Base-by-base conservation (phyloP, 2,329 filamentous ascomycete genomes). In the Phialophora macrospora region DNA sequence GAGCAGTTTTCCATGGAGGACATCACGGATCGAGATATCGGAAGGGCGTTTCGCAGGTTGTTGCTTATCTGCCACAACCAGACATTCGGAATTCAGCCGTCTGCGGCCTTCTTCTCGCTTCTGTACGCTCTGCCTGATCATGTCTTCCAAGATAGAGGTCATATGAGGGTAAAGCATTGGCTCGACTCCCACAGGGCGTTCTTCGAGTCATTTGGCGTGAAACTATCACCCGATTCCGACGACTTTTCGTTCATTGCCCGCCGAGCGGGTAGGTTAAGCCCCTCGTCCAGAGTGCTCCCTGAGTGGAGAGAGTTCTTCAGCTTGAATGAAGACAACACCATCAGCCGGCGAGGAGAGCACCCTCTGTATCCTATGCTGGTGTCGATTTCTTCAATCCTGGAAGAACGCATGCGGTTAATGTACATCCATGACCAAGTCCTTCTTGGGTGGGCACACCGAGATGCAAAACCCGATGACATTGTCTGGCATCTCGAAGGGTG, bases 401-500 rank as follows among this genome's bases (percentile, higher is more conserved):
- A 65, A 24, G 66, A 68, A 32, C 54, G 57, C 49, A 46, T 65
- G 26, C 59, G 66, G 3, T 55, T 68, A 14, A 68, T 68, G 62
- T 65, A 49, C 44, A 63, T 68, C 34, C 41, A 63, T 24, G 66
- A 68, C 38, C 48, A 63, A 30, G 24, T 20, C 4, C 66, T 68
- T 14, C 38, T 68, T 14, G 66, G 66, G 4, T 68, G 66, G 66
- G 66, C 66, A 11, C 66, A 68, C 55, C 59, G 66, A 22, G 60
- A 68, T 34, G 55, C 66, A 9, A n/a, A 52, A 26, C 34, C 62
- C 12, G 66, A 56, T 9, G 66, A 68, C 48, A 51, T 59, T 2
- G 63, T 68, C 24, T 68, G 66, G 66, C 66, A 68, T 63, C 46
- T 68, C 6, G 66, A 68, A 48, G 66, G 66, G 2, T 68, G 66